Base-by-base conservation (phyloP, 2,329 filamentous ascomycete species). In the Pseudogymnoascus sp. region DNA sequence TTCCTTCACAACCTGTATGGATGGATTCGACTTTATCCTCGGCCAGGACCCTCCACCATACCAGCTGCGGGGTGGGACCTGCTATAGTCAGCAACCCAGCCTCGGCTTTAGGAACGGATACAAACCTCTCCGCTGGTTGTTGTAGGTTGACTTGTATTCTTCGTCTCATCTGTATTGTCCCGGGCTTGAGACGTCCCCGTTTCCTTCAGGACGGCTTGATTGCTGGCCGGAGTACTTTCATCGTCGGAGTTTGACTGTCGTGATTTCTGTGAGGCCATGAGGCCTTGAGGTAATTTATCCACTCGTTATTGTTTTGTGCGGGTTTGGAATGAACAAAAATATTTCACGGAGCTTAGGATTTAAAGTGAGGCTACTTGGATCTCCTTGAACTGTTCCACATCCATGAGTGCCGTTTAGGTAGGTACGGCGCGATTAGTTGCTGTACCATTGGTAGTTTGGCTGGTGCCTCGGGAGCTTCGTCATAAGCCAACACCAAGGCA, bases 1-100 rank as follows among this genome's bases (percentile, higher is more conserved):
- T 69, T 87, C 84, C 64, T 77, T 78, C 3, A 82, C 82, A 47
- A 87, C 74, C 59, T 83, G 81, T 5, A 80, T 85, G 7, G 83
- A 86, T 28, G 84, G 77, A 14, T 76, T 73, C 6, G 83, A 81
- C 67, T 86, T 86, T 34, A 73, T 70, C 63, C 80, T 76, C 16
- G 82, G 80, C 81, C 81, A 85, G 16, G 83, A 70, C 22, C 57
- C 57, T 30, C 60, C 82, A 60, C 82, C 81, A 70, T 86, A 86
- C 84, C 83, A 87, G 70, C 82, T 85, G 57, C 47, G 47, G 12
- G 35, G 35, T 60, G 22, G 58, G 58, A 60, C n/a, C 35, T 38
- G 20, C 28, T 57, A 18, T 11, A n/a, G 41, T 60, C 39, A 47
- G 34, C 18, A 32, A 54, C 43, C 47, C 47, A 54, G 28, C 28